Evolutionary conservation across 2,329 filamentous ascomycete genomes (phyloP).

Genomic region (Emergomyces orientalis): DNA sequence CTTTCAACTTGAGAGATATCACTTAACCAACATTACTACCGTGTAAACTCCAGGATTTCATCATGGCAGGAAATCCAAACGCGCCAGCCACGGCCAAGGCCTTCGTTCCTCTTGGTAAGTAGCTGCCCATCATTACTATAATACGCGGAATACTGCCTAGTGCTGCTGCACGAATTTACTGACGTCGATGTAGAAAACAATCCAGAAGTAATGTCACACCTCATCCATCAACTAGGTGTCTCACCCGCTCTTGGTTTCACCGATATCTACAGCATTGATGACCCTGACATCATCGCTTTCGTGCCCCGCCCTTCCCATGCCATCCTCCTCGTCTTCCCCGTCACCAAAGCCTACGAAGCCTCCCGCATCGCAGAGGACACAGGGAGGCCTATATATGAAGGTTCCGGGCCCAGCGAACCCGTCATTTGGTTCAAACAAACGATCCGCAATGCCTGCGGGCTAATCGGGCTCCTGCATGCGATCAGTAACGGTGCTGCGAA

Average conservation of each 20-base stretch:
- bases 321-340: slow-evolving; percentile 84
- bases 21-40: not conserved
- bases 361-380: slow-evolving; percentile 66
- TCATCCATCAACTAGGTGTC: slow-evolving; percentile 76
- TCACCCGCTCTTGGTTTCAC: slow-evolving; percentile 68
- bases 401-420: slow-evolving; percentile 59
- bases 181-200: slow-evolving; percentile 51
- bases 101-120: slow-evolving; percentile 40
- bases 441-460: slow-evolving; percentile 83
- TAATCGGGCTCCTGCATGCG: slow-evolving; percentile 81
- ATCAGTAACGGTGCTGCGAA: slow-evolving; percentile 66
- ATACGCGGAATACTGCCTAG: not conserved
- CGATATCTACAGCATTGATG: slow-evolving; percentile 86
- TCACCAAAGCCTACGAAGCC: slow-evolving; percentile 68
- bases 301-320: slow-evolving; percentile 82
- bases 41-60: not conserved
- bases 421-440: slow-evolving; percentile 94
- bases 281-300: slow-evolving; percentile 73
- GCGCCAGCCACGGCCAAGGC: slow-evolving; percentile 36
- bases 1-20: not conserved
- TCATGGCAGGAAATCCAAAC: slow-evolving; percentile 30
- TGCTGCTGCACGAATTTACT: not conserved
- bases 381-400: slow-evolving; percentile 53
- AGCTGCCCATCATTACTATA: slow-evolving; percentile 2
- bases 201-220: slow-evolving; percentile 75